Evolutionary conservation across 352 stramenopile species (phyloP), one percentile per base, ranked within the genome.

Genomic region (Globisporangium perplexum): DNA sequence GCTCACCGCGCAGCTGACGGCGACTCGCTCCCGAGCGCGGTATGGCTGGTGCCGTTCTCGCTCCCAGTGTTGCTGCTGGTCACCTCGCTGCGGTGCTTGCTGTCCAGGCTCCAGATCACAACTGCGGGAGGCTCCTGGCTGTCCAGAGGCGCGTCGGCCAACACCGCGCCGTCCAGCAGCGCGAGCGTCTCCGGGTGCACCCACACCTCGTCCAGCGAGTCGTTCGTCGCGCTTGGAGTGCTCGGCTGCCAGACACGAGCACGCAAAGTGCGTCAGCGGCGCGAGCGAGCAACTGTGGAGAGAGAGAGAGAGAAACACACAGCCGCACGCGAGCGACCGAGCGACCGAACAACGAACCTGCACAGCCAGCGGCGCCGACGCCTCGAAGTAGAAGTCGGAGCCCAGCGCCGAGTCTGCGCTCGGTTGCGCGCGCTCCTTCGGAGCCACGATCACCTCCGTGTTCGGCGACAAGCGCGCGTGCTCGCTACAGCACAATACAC

Each of bases 391-490:
- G 20, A 87, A 70, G 55, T 83, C 74, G 1, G 64, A 41, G 28
- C 71, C 80, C 15, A 88, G 51, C 23, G 57, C 53, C 3, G 59
- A 65, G 33, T 66, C 63, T 1, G 63, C 31, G 7, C 48, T 55
- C 22, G 74, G 39, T 18, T 52, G 23, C 55, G 67, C 63, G 14
- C 83, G 79, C 46, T 87, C 74, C 65, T 93, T 93, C 20, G 83
- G 83, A 0, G 80, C 76, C 7, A 93, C 82, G 47, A 88, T 77
- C 18, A 93, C 64, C 57, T 93, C 77, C 3, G 79, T 83, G n/a
- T 82, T 72, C 4, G 81, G 68, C 12, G 76, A 83, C 33, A 93
- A 60, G 1, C 79, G 77, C 41, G 79, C 83, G 55, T 86, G 77
- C 20, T 88, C 72, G 43, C 83, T 93, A n/a, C 39, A 44, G n/a